phyloP scores from a whole-genome alignment of 176 grass and related monocot species.

The Bromus sterilis region DNA sequence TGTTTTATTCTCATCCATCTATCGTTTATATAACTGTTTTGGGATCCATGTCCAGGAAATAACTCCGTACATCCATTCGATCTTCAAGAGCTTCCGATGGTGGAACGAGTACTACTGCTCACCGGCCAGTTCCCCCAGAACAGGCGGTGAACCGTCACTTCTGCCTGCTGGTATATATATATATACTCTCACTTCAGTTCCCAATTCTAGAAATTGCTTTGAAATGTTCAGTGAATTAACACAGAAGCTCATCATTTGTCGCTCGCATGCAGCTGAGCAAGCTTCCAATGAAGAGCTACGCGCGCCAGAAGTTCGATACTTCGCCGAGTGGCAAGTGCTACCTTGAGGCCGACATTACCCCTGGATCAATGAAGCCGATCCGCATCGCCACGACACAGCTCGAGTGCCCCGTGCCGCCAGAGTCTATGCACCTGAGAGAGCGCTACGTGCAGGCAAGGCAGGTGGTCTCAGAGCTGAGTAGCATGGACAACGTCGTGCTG shows the following conservation, averaged over 20 bases:
- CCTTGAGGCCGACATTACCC: not conserved
- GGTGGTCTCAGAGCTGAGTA: not conserved
- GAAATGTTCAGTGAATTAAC: not conserved
- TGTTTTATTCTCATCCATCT: not conserved
- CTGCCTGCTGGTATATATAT: not conserved
- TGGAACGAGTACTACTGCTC: not conserved
- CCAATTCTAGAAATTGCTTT: too few species aligned
- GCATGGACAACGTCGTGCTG: constrained; percentile 1
- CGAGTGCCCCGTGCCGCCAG: not conserved
- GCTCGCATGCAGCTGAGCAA: not conserved
- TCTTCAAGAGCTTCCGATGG: not conserved
- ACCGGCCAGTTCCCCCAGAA: not conserved
- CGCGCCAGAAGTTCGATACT: not conserved
- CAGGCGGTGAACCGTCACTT: not conserved
- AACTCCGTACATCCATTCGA: not conserved
- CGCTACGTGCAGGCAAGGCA: not conserved
- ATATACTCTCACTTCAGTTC: not conserved
- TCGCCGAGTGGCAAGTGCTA: not conserved
- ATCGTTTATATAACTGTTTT: not conserved
- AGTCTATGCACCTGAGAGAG: not conserved
- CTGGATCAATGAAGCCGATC: not conserved
- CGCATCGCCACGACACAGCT: not conserved
- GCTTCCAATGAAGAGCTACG: not conserved
- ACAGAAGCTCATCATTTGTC: not conserved
- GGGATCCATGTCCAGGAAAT: not conserved